phyloP scores from a whole-genome alignment of 2,329 filamentous ascomycete species.

The Phyllosticta citrichinensis region DNA sequence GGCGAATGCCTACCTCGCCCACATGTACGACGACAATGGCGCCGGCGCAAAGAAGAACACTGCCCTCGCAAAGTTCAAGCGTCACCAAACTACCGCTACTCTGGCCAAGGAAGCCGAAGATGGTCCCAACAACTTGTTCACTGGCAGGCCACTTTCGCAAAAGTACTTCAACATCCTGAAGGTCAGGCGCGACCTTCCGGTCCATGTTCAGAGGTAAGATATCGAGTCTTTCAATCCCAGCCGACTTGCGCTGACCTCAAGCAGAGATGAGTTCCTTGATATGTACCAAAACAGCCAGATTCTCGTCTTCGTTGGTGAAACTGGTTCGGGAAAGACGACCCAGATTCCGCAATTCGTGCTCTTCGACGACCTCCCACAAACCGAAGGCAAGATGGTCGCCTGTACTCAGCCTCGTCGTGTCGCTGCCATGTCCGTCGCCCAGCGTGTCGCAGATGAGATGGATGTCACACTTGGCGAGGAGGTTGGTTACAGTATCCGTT shows the following conservation, averaged over 20 bases:
- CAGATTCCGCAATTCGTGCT: constrained; percentile 98
- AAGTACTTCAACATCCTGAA: constrained; percentile 88
- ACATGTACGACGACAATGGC: constrained; percentile 57
- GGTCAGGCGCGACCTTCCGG: constrained; percentile 73
- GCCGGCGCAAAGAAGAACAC: constrained; percentile 15
- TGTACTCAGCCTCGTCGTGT: constrained; percentile 97
- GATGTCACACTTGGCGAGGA: constrained; percentile 84
- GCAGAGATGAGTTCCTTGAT: constrained; percentile 79
- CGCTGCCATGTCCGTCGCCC: constrained; percentile 93
- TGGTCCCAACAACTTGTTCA: constrained; percentile 78
- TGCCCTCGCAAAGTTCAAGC: constrained; percentile 48
- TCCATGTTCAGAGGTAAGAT: constrained; percentile 76
- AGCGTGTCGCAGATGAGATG: constrained; percentile 92
- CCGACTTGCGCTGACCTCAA: constrained; percentile 10
- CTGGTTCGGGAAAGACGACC: constrained; percentile 97
- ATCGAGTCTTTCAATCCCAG: neutral
- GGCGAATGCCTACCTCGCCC: constrained; percentile 82
- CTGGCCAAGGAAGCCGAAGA: constrained; percentile 69
- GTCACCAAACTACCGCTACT: constrained; percentile 69
- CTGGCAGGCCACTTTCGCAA: constrained; percentile 60
- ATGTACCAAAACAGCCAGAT: constrained; percentile 93
- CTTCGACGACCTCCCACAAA: constrained; percentile 88
- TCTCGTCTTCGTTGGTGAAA: constrained; percentile 96
- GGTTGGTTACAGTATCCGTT: constrained; percentile 95
- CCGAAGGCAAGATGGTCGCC: constrained; percentile 78